Percentiles rank a stretch among this genome's conserved stretches.
Evolutionary conservation across 495 filamentous ascomycete species (phyloP).

Genomic region (Neurospora sp.): DNA sequence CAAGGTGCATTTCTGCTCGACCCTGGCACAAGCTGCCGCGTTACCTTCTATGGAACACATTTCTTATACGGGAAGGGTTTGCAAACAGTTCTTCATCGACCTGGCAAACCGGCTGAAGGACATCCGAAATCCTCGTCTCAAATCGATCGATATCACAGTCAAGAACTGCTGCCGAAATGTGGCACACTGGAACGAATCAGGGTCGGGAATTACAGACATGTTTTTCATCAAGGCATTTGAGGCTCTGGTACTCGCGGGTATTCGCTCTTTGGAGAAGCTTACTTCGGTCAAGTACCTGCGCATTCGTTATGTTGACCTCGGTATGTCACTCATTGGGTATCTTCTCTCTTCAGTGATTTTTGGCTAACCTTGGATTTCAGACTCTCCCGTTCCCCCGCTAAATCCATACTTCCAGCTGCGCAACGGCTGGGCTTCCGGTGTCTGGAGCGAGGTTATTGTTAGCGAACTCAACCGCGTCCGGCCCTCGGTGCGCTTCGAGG

Average conservation of each 20-base stretch:
- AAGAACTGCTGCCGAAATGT: constrained; percentile 57
- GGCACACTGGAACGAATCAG: constrained; percentile 43
- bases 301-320: constrained; percentile 64
- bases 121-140: constrained; percentile 38
- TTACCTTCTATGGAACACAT: constrained; percentile 51
- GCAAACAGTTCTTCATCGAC: constrained; percentile 46
- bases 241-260: constrained; percentile 47
- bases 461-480: constrained; percentile 41
- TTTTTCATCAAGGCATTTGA: constrained; percentile 59
- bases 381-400: constrained; percentile 45
- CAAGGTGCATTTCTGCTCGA: constrained; percentile 47
- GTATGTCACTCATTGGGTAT: constrained; percentile 25
- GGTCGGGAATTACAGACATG: constrained; percentile 56
- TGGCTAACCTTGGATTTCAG: constrained; percentile 17
- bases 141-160: constrained; percentile 56
- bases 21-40: constrained; percentile 41
- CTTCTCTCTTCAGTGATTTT: neutral
- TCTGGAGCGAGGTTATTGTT: constrained; percentile 60
- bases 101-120: constrained; percentile 30
- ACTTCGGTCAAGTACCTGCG: constrained; percentile 45
- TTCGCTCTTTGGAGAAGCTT: constrained; percentile 45
- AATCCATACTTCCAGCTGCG: constrained; percentile 58
- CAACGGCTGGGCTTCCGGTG: constrained; percentile 47
- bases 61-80: constrained; percentile 57
- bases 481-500: constrained; percentile 44